Evolutionary conservation across 2,329 filamentous ascomycete genomes (phyloP), one percentile per base, ranked within the genome.

Genomic region (Aspergillus aculeatinus): DNA sequence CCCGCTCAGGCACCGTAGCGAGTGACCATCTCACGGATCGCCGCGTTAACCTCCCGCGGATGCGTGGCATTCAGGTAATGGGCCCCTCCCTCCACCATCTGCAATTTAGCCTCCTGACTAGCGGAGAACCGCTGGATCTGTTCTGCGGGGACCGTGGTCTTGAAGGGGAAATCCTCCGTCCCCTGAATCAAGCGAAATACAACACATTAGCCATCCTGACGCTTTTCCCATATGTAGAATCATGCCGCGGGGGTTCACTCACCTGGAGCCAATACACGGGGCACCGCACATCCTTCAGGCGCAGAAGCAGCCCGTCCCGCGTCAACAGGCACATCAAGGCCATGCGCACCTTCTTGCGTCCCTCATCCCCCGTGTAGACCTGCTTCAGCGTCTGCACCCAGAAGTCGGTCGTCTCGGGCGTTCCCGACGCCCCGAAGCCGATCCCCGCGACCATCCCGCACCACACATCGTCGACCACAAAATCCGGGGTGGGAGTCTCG

Each of bases 211-310:
- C 39, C 12, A 19, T 44, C 5, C 6, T 19, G 14, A 35, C 39
- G n/a, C 39, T 19, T 19, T 5, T 44, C 14, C 14, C 14, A 19
- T 19, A 16, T 1, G 33, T 1, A 16, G 12, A 35, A 16, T 12
- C 4, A 35, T 35, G 9, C 6, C 2, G 14, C 0, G 14, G 12
- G 3, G 14, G 39, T 5, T 2, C 9, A 63, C 70, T 77, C 50
- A 81, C 79, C 68, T 80, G 68, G 60, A 84, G 60, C 82, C 82
- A 83, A 51, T 80, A 65, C 2, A 85, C 81, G 0, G 82, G 82
- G 69, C 81, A 83, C 49, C 65, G 68, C 4, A 85, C 72, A 69
- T 84, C 81, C 3, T 69, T 72, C 31, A 83, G 60, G 7, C 82
- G 65, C 4, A 72, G 65, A 59, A 80, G 75, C 64, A 85, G 62